Evolutionary conservation across 805 yeast species (phyloP), one percentile per base, ranked within the genome.

Genomic region (Candida glaebosa): DNA sequence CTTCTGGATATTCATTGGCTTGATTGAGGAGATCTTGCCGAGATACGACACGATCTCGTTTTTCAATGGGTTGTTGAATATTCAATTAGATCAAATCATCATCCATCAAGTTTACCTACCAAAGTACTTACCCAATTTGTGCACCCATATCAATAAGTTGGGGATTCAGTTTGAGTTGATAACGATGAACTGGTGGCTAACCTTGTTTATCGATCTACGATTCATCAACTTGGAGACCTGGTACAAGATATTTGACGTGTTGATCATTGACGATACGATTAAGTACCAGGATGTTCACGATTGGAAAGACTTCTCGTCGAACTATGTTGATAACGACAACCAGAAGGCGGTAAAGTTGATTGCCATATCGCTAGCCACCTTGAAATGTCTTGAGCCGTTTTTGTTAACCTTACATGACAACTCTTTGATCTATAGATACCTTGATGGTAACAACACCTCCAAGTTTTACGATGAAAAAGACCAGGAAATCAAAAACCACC

Each of bases 181-280:
- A 18, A 68, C 80, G 9, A 67, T 76, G 50, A 74, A 75, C 44
- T 78, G 84, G 84, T 77, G 80, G 63, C 60, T 78, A 12, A 66
- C 79, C 7, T 55, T 79, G 22, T 79, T 77, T 52, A 71, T 78
- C 0, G 81, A 65, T 31, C 33, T 43, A 18, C 52, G 68, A 35
- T 65, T 76, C 26, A 52, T 76, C n/a, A 72, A 76, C 1, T 61
- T 74, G 1, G 81, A 78, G 24, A 62, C 73, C 2, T 67, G 80
- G 59, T 73, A 76, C 53, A 63, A 75, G 37, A 55, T 78, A 6
- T 72, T 81, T 68, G 84, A 79, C 51, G 62, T 69, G 15, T 51
- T 79, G 37, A 47, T 65, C 31, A 46, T 64, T 3, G 44, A 43
- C 3, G 64, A 73, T 52, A 53, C 68, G 12, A 69, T 61, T 34